Base-by-base conservation (phyloP, 2,329 filamentous ascomycete species). In the Hypoxylon sp. region DNA sequence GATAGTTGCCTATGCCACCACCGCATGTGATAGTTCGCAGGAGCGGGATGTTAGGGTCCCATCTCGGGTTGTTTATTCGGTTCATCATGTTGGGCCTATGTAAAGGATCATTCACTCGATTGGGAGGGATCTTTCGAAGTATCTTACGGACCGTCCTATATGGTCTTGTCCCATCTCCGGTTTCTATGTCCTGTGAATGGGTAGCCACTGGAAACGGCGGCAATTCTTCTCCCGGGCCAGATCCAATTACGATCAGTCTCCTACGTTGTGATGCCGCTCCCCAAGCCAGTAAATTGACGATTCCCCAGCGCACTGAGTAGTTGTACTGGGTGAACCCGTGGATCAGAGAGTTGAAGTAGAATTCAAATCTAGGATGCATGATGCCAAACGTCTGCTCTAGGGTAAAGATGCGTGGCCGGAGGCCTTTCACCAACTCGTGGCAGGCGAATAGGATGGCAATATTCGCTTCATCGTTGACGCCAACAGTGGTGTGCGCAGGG, bases 361-460 rank as follows among this genome's bases (percentile, higher is more conserved):
- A 69, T 7, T 72, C 67, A 45, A 86, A 83, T 0, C 75, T 69
- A 0, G 78, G 70, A 15, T 77, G 73, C 0, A 81, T 68, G 1
- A 95, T 78, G 0, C 89, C 90, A 42, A 83, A 85, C 0, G 90
- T 92, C 64, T 96, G 88, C 62, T 96, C 91, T 0, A 95, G 73
- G 0, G 90, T 95, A 1, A 90, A 80, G 0, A 94, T 65, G 0
- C 90, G 78, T 0, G 91, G 90, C 0, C 77, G 79, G 0, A 79
- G 67, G 25, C 79, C 78, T 4, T 78, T 69, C 0, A 93, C 71
- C 0, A 91, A 68, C 3, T 78, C 68, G 1, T 75, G 71, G 41
- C 81, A 82, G 0, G 77, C 72, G 55, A 79, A 82, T 0, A 86
- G 64, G 0, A 78, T 78, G 1, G 84, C 83, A 0, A 82, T 83